Evolutionary conservation across 371 early-diverging fungal species (phyloP).

Genomic region (Phascolomyces articulosus): DNA sequence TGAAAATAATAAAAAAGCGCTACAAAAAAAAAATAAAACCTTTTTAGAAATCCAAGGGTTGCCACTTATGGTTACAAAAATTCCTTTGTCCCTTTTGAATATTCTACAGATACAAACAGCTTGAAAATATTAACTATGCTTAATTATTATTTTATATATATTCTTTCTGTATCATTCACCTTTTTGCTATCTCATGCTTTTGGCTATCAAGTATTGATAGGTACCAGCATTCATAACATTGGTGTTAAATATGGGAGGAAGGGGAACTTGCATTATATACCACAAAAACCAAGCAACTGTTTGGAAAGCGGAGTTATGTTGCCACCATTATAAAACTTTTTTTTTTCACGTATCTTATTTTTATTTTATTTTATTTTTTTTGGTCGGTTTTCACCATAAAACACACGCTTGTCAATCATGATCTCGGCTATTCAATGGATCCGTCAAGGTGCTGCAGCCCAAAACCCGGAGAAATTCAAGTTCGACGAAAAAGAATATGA

Average conservation of each 20-base stretch:
- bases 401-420: slow-evolving; percentile 42
- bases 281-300: background rate
- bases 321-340: background rate
- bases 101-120: no score
- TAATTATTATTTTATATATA: no score
- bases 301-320: background rate
- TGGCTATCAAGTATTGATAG: no score
- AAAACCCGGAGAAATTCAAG: slow-evolving; percentile 75
- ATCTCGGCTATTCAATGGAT: slow-evolving; percentile 86
- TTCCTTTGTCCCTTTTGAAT: background rate
- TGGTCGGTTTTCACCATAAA: background rate
- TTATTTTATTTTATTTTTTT: background rate
- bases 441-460: slow-evolving; percentile 85
- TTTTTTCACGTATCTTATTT: background rate
- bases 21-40: background rate
- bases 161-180: no score
- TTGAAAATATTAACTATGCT: no score
- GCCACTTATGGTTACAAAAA: no score
- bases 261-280: no score
- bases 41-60: no score
- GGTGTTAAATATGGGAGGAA: no score
- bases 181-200: no score
- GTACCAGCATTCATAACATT: no score
- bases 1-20: background rate
- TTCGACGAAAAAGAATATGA: slow-evolving; percentile 88